Base-by-base conservation (phyloP, 768 basidiomycete genomes). In the Russula ochroleuca region DNA sequence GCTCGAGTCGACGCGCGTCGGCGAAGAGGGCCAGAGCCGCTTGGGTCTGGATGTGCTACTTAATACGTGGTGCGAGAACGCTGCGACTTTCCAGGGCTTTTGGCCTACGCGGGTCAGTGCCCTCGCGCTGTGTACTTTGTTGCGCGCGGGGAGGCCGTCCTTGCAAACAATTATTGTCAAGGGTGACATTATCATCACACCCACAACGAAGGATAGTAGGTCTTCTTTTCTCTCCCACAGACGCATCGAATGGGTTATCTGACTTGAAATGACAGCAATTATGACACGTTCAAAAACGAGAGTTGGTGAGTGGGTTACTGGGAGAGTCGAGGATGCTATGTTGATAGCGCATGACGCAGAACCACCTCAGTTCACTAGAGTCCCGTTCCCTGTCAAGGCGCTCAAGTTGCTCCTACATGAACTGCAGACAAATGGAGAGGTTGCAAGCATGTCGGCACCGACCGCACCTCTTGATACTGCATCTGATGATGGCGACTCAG, bases 281-380 rank as follows among this genome's bases (percentile, higher is more conserved):
- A 93, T 98, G 91, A 98, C 97, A 53, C 85, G 97, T 65, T 96
- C 96, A 37, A 82, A 85, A 70, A 92, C 97, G 56, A 91, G 86
- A 77, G 81, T 79, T 68, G 88, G 95, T 97, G 75, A 74, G 88
- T 75, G 47, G 35, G 3, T 56, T 4, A 25, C 17, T 25, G 38
- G 14, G 25, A 8, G 28, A 25, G 28, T 33, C 38, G 31, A 64
- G 37, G 38, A 58, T 62, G 48, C 19, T 55, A 15, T 58, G 59
- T 73, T 74, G 63, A 71, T 57, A 60, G 64, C 53, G 51, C 40
- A 21, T 59, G 31, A n/a, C 54, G 10, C 62, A 97, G 94, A 80
- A 43, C 96, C 97, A 2, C 87, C 87, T 60, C 86, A 94, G 72
- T 98, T 92, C 73, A 88, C 90, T 0, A 82, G 80, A 31, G 85